A percentile compares a stretch with the other conserved stretches of the same genome.
These are phyloP conservation scores for Nakazawaea sp. DNA, from an alignment of 805 yeast genomes.

Conservation along the genomic window DNA sequence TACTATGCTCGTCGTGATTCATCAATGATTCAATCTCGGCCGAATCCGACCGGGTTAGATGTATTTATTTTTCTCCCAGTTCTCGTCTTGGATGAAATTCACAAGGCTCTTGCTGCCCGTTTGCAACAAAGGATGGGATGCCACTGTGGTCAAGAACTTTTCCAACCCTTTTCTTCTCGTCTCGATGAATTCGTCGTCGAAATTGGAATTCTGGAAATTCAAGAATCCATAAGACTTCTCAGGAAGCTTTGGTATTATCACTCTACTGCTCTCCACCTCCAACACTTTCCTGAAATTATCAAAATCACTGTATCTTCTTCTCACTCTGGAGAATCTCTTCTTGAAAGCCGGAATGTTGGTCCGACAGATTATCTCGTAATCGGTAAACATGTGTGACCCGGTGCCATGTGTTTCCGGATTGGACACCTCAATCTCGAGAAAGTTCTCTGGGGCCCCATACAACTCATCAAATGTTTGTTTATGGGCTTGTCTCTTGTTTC, in stretches of 20 bases:
- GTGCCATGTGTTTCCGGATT: constrained; percentile 73
- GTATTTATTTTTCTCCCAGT: constrained; percentile 53
- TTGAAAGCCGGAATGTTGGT: constrained; percentile 89
- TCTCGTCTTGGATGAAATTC: constrained; percentile 82
- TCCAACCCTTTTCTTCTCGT: constrained; percentile 79
- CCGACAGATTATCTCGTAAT: constrained; percentile 82
- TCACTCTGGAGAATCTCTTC: constrained; percentile 53
- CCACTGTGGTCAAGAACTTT: constrained; percentile 67
- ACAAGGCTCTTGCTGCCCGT: constrained; percentile 74
- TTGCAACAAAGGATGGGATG: constrained; percentile 91
- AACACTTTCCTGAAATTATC: constrained; percentile 71
- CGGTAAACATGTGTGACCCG: constrained; percentile 72
- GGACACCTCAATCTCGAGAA: constrained; percentile 82
- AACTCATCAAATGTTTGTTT: constrained; percentile 69
- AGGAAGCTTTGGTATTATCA: constrained; percentile 81
- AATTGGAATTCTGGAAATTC: constrained; percentile 50
- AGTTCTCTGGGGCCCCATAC: constrained; percentile 93
- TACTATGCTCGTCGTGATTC: too few relatives aligned
- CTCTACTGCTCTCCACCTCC: constrained; percentile 70
- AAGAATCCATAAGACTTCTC: constrained; percentile 63
- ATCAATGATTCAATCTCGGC: too few relatives aligned
- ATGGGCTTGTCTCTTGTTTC: constrained; percentile 21
- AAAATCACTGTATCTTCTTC: constrained; percentile 88
- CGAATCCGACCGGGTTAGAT: too few relatives aligned
- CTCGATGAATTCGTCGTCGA: constrained; percentile 78